Base-by-base conservation (phyloP, 2,329 filamentous ascomycete species). In the Cercospora sojina region DNA sequence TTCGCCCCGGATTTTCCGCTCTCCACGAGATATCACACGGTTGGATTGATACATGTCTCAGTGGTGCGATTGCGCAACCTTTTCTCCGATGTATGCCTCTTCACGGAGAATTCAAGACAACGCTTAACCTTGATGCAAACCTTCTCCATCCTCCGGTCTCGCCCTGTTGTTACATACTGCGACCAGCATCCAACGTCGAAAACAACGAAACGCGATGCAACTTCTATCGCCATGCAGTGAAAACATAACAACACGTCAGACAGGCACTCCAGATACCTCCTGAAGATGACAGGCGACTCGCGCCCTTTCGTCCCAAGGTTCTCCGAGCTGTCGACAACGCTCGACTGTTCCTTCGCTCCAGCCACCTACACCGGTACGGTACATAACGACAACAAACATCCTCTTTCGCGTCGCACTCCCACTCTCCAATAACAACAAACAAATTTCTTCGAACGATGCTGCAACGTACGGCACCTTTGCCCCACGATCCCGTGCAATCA, bases 351-450 rank as follows among this genome's bases (percentile, higher is more conserved):
- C 51, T 29, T 25, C 23, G 5, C n/a, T 38, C 59, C 59, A 62
- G 47, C 59, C 59, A 35, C 43, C 43, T 25, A 25, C 29, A 51
- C 1, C 12, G 29, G 29, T 38, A 55, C 51, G 43, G 43, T 62
- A 62, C 43, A 62, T 62, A 62, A 32, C 29, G 18, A 51, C 43
- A 55, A 62, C 59, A 62, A 62, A 61, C 41, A 61, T 47, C 59
- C 59, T 51, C 59, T 49, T 61, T 61, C 25, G 41, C 51, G 7
- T 49, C 25, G 20, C 38, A 18, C 59, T 61, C 41, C 59, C 59
- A 47, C 59, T 51, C 59, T 61, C 32, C 59, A 43, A 43, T 1
- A 25, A 49, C 59, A 61, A 61, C 59, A 61, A 61, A 61, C 59
- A 61, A 55, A 55, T 31, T 16, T 55, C 51, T 31, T 29, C 25